phyloP scores from a whole-genome alignment of 179 eudicot genomes.

The Drosera spatulata region DNA sequence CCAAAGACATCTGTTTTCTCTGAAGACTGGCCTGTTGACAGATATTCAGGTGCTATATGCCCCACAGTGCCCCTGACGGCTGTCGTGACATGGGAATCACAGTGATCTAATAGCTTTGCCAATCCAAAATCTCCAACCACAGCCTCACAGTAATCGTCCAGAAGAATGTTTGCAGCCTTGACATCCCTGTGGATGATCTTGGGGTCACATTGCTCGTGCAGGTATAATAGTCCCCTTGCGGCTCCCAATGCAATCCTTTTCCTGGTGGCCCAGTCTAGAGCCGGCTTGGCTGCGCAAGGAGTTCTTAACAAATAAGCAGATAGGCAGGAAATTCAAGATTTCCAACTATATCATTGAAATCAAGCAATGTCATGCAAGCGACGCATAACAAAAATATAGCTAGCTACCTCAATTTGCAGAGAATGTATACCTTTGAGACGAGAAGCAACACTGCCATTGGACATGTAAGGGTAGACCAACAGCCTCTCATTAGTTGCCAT shows the following conservation, averaged over 20 bases:
- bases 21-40: no score
- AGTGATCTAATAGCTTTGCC: constrained; percentile 80
- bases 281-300: constrained; percentile 51
- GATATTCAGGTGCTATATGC: constrained; percentile 10
- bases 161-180: constrained; percentile 83
- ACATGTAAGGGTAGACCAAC: constrained; percentile 83
- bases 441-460: constrained; percentile 86
- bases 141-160: constrained; percentile 26
- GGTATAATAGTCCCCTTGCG: constrained; percentile 37
- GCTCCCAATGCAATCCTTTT: constrained; percentile 39
- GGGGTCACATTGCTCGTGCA: constrained; percentile 91
- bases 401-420: no score
- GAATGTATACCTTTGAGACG: constrained; percentile 63
- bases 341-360: not conserved
- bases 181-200: constrained; percentile 90
- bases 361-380: no score
- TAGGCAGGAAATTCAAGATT: not conserved
- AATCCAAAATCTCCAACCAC: constrained; percentile 69
- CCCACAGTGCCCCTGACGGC: constrained; percentile 93
- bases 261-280: constrained; percentile 72
- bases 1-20: constrained; percentile 36
- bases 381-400: no score
- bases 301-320: not conserved
- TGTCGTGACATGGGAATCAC: constrained; percentile 75
- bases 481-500: constrained; percentile 59